Base-by-base conservation (phyloP, 2,329 filamentous ascomycete species). In the Trichoderma cornu-damae region DNA sequence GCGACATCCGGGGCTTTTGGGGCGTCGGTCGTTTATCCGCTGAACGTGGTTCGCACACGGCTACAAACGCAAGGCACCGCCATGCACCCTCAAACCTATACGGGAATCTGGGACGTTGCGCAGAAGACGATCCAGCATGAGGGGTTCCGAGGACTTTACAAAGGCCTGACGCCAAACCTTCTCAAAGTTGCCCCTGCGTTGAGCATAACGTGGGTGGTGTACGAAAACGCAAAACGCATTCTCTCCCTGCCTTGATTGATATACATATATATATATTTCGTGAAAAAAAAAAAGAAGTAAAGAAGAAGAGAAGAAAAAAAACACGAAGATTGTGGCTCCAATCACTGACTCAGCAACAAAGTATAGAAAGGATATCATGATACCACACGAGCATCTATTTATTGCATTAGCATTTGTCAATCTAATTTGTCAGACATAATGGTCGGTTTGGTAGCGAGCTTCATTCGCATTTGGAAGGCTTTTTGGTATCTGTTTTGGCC, bases 131-230 rank as follows among this genome's bases (percentile, higher is more conserved):
- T 96, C 34, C 79, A 85, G 64, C 84, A 87, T 49, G 94, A 99
- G 73, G 94, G 94, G 1, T 70, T 89, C 35, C 81, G 89, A 59
- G 94, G 94, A 2, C 77, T 99, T 58, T 99, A 96, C 79, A 96
- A 95, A 73, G 94, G 94, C 1, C 78, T 97, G 62, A 96, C 93
- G 40, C 94, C 94, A 4, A 99, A 97, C 69, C 77, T 99, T 37
- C 79, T 99, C 65, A 99, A 99, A 77, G 94, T 99, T 34, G 91
- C 94, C 8, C 94, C 94, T 2, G 91, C 94, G 28, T 87, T 99
- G 54, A 96, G 91, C 66, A 97, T 99, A 70, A 92, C 90, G 55
- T 96, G 94, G 79, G 84, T 96, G 67, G 88, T 94, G 60, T 96
- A 96, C 69, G 91, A 96, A 75, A 94, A 94, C 68, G 85, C 89